Percentiles rank a stretch among this genome's conserved stretches.
These are phyloP conservation scores for Lentinula sp. DNA, from an alignment of 768 basidiomycete species.

Conservation along the genomic window DNA sequence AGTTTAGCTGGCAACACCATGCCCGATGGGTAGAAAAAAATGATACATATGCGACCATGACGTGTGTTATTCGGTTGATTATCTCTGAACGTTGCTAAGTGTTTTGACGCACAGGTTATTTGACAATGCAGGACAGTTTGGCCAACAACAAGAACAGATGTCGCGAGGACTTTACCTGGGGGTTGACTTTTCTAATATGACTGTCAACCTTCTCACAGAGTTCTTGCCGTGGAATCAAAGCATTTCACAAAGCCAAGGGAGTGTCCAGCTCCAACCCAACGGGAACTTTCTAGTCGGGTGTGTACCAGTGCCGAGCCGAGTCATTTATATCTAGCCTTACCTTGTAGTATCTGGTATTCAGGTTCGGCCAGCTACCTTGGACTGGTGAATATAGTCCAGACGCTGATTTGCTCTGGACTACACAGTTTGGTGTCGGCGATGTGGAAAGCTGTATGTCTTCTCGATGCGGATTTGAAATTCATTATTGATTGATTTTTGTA, in stretches of 20 bases:
- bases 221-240: background rate
- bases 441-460: background rate
- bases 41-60: conserved; percentile 8
- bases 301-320: background rate
- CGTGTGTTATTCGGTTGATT: background rate
- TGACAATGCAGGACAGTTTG: background rate
- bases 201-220: background rate
- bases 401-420: background rate
- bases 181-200: conserved; percentile 1
- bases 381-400: background rate
- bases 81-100: background rate
- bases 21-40: conserved; percentile 12
- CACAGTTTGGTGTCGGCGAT: conserved; percentile 2
- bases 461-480: background rate
- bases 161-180: conserved; percentile 2
- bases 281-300: conserved; percentile 4
- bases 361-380: conserved; percentile 4
- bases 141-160: background rate
- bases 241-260: conserved; percentile 3
- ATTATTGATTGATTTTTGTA: background rate
- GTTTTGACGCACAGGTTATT: background rate
- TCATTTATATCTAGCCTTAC: background rate
- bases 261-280: conserved; percentile 4
- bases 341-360: background rate
- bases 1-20: conserved; percentile 15